Base-by-base conservation (phyloP, 1,139 yeast genomes). In the Nakaseomyces uthaithaninus region DNA sequence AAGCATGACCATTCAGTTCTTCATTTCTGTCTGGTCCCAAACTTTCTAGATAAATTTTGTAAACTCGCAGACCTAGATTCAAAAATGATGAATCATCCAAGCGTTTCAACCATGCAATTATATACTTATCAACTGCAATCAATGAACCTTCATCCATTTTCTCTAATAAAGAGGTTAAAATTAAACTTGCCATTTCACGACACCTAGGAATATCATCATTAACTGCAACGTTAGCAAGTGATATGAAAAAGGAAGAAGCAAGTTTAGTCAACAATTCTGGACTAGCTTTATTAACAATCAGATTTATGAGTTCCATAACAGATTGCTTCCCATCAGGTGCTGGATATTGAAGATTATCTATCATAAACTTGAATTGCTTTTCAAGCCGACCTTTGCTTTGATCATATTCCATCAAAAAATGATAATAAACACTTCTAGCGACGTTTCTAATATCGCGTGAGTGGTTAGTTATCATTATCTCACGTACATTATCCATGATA, bases 351-450 rank as follows among this genome's bases (percentile, higher is more conserved):
- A 93, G 67, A 58, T 93, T 91, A 47, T 76, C 77, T n/a, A 89
- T 82, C 62, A 91, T 69, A 55, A 81, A 80, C 48, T 80, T 78
- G 62, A 89, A 79, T 52, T 85, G 94, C 53, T 80, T 84, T 50
- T 84, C 93, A 40, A 91, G 63, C 49, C 87, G 75, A 4, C 93
- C 89, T 54, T 80, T 74, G 24, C 97, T 89, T 64, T 91, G 97
- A 53, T 94, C 97, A 55, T 85, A 91, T 54, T 87, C 95, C 80
- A 89, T 83, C 54, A 91, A 65, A 54, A 91, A 93, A 55, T 80
- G 91, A 60, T 78, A 83, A 59, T 78, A 93, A 1, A 84, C 78
- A 48, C 85, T 74, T 60, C 97, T 74, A 8, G 97, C 79, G 63
- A 84, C 79, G 53, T 84, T 93, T 46, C 98, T 72, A 40, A 89